Evolutionary conservation across 495 filamentous ascomycete species (phyloP).

Genomic region (Penicillium turbatum): DNA sequence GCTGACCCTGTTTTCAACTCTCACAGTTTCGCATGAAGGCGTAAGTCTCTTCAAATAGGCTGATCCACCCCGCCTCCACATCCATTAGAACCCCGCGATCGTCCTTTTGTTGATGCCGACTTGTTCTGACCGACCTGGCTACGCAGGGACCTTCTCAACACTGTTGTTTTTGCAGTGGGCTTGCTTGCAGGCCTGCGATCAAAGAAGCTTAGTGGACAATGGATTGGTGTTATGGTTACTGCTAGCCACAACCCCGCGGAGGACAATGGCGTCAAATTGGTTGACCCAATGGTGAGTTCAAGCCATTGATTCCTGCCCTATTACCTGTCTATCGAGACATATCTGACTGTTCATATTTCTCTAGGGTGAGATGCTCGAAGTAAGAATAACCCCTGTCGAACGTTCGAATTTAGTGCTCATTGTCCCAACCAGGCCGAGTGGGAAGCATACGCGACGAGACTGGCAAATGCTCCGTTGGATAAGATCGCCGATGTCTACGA

Average conservation of each 20-base stretch:
- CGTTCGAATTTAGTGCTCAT: slow-evolving; percentile 6
- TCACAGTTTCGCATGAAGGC: slow-evolving; percentile 74
- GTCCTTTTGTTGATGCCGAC: slow-evolving; percentile 30
- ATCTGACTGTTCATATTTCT: slow-evolving; percentile 4
- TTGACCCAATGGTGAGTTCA: slow-evolving; percentile 78
- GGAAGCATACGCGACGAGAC: slow-evolving; percentile 79
- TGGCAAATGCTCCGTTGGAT: slow-evolving; percentile 78
- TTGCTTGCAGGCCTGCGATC: slow-evolving; percentile 87
- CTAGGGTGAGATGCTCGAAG: slow-evolving; percentile 92
- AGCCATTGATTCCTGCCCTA: neutral
- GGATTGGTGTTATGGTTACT: slow-evolving; percentile 98
- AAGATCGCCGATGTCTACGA: slow-evolving; percentile 72
- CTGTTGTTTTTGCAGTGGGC: slow-evolving; percentile 85
- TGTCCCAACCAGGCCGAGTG: slow-evolving; percentile 57
- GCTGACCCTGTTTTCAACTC: slow-evolving; percentile 18
- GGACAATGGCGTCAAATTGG: slow-evolving; percentile 97
- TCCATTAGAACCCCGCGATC: slow-evolving; percentile 28
- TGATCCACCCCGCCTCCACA: slow-evolving; percentile 38
- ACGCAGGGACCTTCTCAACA: slow-evolving; percentile 63
- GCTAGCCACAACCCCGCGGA: slow-evolving; percentile 95
- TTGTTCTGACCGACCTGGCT: slow-evolving; percentile 22
- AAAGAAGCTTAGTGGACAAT: slow-evolving; percentile 78
- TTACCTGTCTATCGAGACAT: neutral
- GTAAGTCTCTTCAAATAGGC: slow-evolving; percentile 45
- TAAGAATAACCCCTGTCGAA: slow-evolving; percentile 25